Base-by-base conservation (phyloP, 306 rosid genomes). In the Sophora flavescens region DNA sequence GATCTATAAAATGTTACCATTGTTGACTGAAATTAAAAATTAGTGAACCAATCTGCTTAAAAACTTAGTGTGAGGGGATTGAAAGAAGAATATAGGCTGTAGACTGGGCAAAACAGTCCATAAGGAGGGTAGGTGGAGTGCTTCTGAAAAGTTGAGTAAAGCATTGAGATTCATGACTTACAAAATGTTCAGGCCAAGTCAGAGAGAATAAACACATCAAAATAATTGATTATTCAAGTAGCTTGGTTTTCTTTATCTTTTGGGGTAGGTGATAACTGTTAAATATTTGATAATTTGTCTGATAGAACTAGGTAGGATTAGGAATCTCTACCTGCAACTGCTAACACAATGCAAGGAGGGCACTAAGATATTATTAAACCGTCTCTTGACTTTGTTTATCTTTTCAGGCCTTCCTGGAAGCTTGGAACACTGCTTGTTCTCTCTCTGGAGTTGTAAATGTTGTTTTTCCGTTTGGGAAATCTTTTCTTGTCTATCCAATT, bases 381-480 rank as follows among this genome's bases (percentile, higher is more conserved):
- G 36, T 41, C 42, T 18, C 26, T 70, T 63, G 47, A 71, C 64
- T 28, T 71, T 35, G 13, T 64, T 28, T 38, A 38, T 68, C 63
- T 39, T 69, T 77, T 65, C 82, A 94, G 98, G 92, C 98, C 35
- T 84, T 94, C 58, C 58, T 81, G 28, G 74, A 66, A 10, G 90
- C 85, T 75, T 94, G 98, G 98, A 80, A 83, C 36, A 39, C 45
- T 2, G 97, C 96, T 60, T 94, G 98, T 84, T 89, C 95, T 36
- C 58, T 63, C 36, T 52, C 86, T 15, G 82, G 41, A 15, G 70
- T 73, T 63, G 3, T 56, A 38, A 65, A 59, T 12, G 57, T 94
- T 63, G 79, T 80, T 38, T 58, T 92, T 83, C 96, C 93, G 4
- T 73, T 68, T 32, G 88, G 85, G 56, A 84, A 81, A 51, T 72